These are phyloP conservation scores for Teratosphaeria zuluensis DNA, from an alignment of 2,329 filamentous ascomycete species.

Conservation along the genomic window DNA sequence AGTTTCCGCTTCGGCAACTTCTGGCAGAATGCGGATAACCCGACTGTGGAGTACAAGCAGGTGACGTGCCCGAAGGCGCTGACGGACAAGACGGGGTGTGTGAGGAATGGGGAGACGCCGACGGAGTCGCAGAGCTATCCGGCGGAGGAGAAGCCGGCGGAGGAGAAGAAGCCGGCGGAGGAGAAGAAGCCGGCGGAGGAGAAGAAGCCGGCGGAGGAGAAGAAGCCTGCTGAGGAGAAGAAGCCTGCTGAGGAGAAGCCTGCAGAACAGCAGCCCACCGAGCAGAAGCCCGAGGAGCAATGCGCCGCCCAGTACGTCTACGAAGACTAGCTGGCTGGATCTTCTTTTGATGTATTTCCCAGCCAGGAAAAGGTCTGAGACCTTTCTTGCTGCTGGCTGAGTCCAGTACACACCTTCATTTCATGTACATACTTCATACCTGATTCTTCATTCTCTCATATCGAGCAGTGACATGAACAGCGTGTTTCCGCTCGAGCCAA, in stretches of 20 bases:
- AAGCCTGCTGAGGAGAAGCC: background rate
- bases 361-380: background rate
- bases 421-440: background rate
- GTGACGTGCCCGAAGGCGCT: conserved; percentile 47
- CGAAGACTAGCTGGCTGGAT: conserved; percentile 5
- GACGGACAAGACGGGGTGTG: conserved; percentile 36
- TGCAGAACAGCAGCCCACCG: background rate
- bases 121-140: conserved; percentile 1
- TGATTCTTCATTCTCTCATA: background rate
- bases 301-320: conserved; percentile 16
- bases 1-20: conserved; percentile 54
- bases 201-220: background rate
- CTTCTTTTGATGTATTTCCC: background rate
- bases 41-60: conserved; percentile 42
- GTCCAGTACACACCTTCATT: background rate
- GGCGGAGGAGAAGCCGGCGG: background rate
- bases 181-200: background rate
- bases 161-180: background rate
- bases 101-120: conserved; percentile 16
- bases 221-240: no score
- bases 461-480: no score
- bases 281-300: background rate
- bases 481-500: no score
- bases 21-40: conserved; percentile 40
- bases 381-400: background rate